Conservation (phyloP, 257 asterid genomes). For the Jacaranda mimosifolia region DNA sequence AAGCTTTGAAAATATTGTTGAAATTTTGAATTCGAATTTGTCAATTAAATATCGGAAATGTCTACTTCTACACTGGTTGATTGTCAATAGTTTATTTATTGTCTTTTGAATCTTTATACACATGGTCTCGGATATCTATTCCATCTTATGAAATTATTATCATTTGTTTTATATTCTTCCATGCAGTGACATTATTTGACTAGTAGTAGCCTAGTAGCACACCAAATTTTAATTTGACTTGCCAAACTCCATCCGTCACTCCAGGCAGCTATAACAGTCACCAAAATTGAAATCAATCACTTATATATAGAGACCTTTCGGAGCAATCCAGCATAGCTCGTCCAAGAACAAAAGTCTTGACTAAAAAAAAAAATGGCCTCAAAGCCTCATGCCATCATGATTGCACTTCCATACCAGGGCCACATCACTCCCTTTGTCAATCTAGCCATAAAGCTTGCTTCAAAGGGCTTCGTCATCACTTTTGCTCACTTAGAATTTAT, state of each 20-base stretch:
- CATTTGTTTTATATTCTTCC: neutral
- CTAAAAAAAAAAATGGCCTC: neutral
- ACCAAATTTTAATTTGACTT: neutral
- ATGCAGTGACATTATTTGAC: neutral
- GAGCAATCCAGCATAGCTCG: neutral
- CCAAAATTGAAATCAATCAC: neutral
- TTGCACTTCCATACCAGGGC: conserved; percentile 42
- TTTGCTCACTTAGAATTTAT: conserved; percentile 37
- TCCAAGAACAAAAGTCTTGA: too few relatives aligned
- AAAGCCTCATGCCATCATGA: conserved; percentile 40
- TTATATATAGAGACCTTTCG: neutral
- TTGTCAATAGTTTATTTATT: too few relatives aligned
- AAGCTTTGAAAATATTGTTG: too few relatives aligned
- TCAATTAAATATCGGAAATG: neutral
- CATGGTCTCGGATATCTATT: neutral
- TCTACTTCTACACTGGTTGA: too few relatives aligned
- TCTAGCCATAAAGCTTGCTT: conserved; percentile 39
- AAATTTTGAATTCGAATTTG: neutral
- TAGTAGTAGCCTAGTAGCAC: neutral
- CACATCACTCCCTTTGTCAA: conserved; percentile 38
- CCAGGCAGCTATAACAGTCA: neutral
- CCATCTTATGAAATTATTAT: too few relatives aligned
- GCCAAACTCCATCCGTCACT: neutral
- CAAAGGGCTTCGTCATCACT: conserved; percentile 36
- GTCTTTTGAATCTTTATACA: too few relatives aligned